Evolutionary conservation across 345 rosid genomes (phyloP).

Genomic region (Salix suchowensis): DNA sequence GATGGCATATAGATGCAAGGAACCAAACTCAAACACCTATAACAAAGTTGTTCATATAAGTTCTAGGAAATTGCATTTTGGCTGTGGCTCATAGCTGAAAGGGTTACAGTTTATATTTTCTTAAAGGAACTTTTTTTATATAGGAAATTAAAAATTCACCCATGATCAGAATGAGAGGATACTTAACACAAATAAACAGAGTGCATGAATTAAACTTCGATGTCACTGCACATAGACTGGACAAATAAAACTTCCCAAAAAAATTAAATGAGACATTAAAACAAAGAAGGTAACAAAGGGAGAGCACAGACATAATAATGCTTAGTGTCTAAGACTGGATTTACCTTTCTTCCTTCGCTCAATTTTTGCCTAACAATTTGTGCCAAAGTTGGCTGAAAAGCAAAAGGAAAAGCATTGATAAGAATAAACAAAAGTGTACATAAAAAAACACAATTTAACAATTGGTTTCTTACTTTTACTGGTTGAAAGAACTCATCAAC

Average conservation of each 20-base stretch:
- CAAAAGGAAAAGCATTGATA: neutral
- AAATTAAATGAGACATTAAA: neutral
- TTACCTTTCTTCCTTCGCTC: conserved; percentile 91
- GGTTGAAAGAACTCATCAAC: conserved; percentile 85
- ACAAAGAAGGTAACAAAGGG: neutral
- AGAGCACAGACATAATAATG: neutral
- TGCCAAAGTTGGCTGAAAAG: conserved; percentile 68
- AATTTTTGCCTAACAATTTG: conserved; percentile 82
- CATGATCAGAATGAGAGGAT: neutral
- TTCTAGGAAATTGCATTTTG: neutral
- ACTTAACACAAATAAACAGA: neutral
- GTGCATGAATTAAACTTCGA: neutral
- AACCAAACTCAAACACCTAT: neutral
- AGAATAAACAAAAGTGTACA: neutral
- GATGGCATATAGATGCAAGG: conserved; percentile 6
- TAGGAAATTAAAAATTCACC: neutral
- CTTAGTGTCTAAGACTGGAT: neutral
- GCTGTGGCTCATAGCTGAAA: neutral
- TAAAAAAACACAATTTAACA: neutral
- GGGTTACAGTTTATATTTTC: neutral
- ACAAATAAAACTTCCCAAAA: neutral
- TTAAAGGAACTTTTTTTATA: neutral
- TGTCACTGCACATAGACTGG: neutral
- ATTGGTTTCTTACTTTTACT: conserved; percentile 42
- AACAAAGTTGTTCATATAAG: neutral